Evolutionary conservation across 495 filamentous ascomycete genomes (phyloP).

Genomic region (Geopyxis carbonaria): DNA sequence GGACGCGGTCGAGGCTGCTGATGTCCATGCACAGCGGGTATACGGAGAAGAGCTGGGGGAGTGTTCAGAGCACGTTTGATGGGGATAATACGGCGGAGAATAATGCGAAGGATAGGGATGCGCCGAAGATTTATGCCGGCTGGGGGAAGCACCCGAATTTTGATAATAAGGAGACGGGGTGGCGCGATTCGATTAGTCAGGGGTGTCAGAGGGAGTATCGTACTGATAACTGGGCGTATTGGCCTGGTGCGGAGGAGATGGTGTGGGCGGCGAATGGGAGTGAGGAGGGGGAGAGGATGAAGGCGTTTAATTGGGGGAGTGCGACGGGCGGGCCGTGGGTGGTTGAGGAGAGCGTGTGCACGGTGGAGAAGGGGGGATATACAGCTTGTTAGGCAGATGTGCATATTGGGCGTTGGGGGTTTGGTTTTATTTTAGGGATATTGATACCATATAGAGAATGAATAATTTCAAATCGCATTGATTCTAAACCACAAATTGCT

Average conservation of each 20-base stretch:
- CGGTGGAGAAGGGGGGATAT: slow-evolving; percentile 13
- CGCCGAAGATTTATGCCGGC: slow-evolving; percentile 20
- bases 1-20: slow-evolving; percentile 14
- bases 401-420: too few species aligned
- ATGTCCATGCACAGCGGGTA: slow-evolving; percentile 18
- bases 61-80: slow-evolving; percentile 14
- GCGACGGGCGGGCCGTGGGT: slow-evolving; percentile 15
- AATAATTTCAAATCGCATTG: too few species aligned
- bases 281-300: slow-evolving; percentile 6
- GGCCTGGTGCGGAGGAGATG: slow-evolving; percentile 10
- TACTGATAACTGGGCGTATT: slow-evolving; percentile 12
- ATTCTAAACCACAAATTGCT: too few species aligned
- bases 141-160: slow-evolving; percentile 24
- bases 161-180: slow-evolving; percentile 13
- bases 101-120: slow-evolving; percentile 13
- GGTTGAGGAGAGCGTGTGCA: slow-evolving; percentile 11
- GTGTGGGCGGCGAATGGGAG: slow-evolving; percentile 7
- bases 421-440: too few species aligned
- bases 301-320: slow-evolving; percentile 14
- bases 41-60: slow-evolving; percentile 12
- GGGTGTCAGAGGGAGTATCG: slow-evolving; percentile 18
- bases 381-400: slow-evolving; percentile 8
- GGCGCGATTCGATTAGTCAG: slow-evolving; percentile 14
- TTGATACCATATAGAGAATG: too few species aligned
- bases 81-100: slow-evolving; percentile 12